These are phyloP conservation scores for Monosporozyma aquatica DNA, from an alignment of 805 yeast species.

Conservation along the genomic window DNA sequence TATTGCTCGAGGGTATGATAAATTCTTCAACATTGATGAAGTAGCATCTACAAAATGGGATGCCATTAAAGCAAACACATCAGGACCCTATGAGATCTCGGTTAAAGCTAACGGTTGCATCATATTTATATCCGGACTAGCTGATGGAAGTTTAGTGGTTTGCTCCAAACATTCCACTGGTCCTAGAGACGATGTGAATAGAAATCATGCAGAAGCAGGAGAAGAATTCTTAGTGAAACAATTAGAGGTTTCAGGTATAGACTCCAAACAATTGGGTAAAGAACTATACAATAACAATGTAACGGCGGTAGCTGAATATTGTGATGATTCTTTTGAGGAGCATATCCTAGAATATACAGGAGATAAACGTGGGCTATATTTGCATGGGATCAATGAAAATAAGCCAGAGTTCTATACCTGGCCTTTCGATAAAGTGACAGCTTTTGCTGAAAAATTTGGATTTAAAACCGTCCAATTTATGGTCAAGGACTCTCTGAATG, in stretches of 20 bases:
- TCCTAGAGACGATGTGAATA: conserved; percentile 38
- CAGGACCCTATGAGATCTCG: conserved; percentile 74
- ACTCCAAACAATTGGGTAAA: conserved; percentile 45
- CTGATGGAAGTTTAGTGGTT: conserved; percentile 68
- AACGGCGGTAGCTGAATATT: conserved; percentile 87
- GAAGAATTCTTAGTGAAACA: conserved; percentile 48
- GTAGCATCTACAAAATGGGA: conserved; percentile 42
- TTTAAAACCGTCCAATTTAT: conserved; percentile 52
- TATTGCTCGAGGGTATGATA: conserved; percentile 83
- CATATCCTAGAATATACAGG: conserved; percentile 71
- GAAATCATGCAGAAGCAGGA: conserved; percentile 73
- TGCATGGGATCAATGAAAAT: conserved; percentile 82
- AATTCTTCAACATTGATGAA: conserved; percentile 81
- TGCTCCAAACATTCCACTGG: conserved; percentile 93
- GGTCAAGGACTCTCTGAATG: conserved; percentile 30
- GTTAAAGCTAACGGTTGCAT: conserved; percentile 93
- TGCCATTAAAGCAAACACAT: conserved; percentile 37
- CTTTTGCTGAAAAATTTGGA: conserved; percentile 60
- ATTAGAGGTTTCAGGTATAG: conserved; percentile 34
- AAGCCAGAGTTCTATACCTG: conserved; percentile 53
- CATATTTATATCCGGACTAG: conserved; percentile 67
- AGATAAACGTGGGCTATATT: conserved; percentile 68
- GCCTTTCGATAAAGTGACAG: conserved; percentile 48
- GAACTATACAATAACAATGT: conserved; percentile 41
- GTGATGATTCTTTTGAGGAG: conserved; percentile 91